Conservation (phyloP, 139 green algal genomes). For the Pseudopediastrum boryanum region DNA sequence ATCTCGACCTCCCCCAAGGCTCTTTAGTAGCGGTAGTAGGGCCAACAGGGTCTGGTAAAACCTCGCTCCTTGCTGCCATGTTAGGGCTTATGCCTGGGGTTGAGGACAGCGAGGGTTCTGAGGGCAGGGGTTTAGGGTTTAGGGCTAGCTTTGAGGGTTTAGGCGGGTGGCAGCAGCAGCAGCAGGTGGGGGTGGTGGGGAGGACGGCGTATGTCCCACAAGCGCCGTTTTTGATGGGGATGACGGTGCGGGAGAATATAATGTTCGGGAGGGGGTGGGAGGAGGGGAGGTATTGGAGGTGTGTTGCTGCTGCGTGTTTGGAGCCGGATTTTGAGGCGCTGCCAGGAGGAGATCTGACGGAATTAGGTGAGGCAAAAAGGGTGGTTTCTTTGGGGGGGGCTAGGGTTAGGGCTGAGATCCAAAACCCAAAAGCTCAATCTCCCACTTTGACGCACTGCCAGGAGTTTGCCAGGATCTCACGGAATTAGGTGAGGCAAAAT, state of each 20-base stretch:
- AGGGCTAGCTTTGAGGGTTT: constrained; percentile 8
- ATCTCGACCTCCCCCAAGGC: constrained; percentile 47
- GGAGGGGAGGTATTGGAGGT: constrained; percentile 38
- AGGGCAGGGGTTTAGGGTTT: too few relatives aligned
- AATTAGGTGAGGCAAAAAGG: constrained; percentile 78
- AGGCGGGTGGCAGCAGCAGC: constrained; percentile 25
- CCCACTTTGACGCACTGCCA: too few relatives aligned
- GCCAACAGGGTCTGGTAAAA: constrained; percentile 69
- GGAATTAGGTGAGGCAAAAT: too few relatives aligned
- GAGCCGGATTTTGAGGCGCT: constrained; percentile 61
- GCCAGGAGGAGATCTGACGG: constrained; percentile 68
- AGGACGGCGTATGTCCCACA: constrained; percentile 76
- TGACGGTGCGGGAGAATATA: constrained; percentile 80
- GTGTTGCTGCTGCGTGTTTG: constrained; percentile 40
- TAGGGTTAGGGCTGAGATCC: too few relatives aligned
- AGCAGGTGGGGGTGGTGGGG: constrained; percentile 44
- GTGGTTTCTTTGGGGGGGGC: too few relatives aligned
- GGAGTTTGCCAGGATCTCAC: too few relatives aligned
- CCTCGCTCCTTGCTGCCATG: constrained; percentile 63
- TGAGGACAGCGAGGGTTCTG: too few relatives aligned
- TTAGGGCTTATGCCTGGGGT: constrained; percentile 68
- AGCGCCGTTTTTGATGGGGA: constrained; percentile 80
- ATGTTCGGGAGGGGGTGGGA: constrained; percentile 74
- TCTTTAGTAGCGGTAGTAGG: constrained; percentile 67
- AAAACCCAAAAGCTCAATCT: too few relatives aligned